Evolutionary conservation across 352 stramenopile species (phyloP).

Genomic region (Pythium phragmitis): DNA sequence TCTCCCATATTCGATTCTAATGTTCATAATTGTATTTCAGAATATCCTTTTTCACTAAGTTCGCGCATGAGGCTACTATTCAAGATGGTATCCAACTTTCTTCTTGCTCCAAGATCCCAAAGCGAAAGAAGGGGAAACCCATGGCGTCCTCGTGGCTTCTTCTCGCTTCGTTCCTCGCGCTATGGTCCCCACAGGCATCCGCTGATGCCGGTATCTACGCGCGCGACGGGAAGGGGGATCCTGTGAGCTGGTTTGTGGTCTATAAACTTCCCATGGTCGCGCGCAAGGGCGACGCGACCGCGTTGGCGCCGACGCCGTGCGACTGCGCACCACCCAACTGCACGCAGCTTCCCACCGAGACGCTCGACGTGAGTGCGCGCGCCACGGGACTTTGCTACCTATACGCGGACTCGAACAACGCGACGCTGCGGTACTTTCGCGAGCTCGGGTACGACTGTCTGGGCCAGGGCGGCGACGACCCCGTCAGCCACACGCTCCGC

Average conservation of each 20-base stretch:
- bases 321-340: slow-evolving; percentile 63
- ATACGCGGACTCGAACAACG: slow-evolving; percentile 60
- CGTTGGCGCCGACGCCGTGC: slow-evolving; percentile 45
- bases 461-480: slow-evolving; percentile 72
- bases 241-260: slow-evolving; percentile 74
- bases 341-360: slow-evolving; percentile 41
- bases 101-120: background rate
- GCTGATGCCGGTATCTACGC: slow-evolving; percentile 23
- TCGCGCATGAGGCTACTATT: background rate
- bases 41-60: background rate
- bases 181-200: background rate
- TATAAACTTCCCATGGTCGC: slow-evolving; percentile 64
- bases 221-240: slow-evolving; percentile 53
- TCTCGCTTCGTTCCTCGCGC: background rate
- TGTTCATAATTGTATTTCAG: background rate
- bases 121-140: background rate
- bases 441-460: slow-evolving; percentile 72
- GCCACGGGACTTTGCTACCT: slow-evolving; percentile 73
- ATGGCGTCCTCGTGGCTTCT: background rate
- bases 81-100: background rate
- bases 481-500: slow-evolving; percentile 68
- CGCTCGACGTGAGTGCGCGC: slow-evolving; percentile 34
- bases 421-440: slow-evolving; percentile 62
- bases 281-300: background rate
- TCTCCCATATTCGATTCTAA: background rate